Conservation (phyloP, 1,284 basidiomycete species). For the Marasmius tenuissimus region DNA sequence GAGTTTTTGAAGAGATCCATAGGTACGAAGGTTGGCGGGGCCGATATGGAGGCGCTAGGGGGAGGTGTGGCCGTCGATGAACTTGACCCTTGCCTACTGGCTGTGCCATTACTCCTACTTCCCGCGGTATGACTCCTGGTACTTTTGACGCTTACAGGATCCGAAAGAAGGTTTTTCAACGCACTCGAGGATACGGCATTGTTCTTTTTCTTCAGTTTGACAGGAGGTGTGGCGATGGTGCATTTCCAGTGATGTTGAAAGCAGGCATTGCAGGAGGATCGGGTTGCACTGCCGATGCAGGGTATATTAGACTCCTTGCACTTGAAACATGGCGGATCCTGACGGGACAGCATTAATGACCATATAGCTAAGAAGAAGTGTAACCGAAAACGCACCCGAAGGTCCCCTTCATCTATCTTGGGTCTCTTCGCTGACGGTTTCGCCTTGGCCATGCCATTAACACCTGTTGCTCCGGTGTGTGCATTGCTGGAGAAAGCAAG, state of each 20-base stretch:
- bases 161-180: not conserved
- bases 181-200: not conserved
- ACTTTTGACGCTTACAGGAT: not conserved
- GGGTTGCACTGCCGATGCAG: not conserved
- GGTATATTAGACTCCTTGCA: not conserved
- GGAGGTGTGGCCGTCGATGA: not conserved
- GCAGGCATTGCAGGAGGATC: not conserved
- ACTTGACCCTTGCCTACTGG: not conserved
- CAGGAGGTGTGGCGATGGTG: not conserved
- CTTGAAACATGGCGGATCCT: not conserved
- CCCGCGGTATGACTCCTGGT: not conserved
- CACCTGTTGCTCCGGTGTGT: not conserved
- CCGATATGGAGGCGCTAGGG: not conserved
- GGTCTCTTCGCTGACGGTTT: not conserved
- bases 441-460: not conserved
- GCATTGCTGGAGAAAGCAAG: not conserved
- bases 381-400: not conserved
- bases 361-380: not conserved
- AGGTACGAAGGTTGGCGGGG: not conserved
- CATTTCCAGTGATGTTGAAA: slow-evolving; percentile 3
- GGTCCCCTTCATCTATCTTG: not conserved
- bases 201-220: not conserved
- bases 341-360: not conserved
- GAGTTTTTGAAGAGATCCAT: not conserved
- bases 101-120: not conserved